Percentiles rank a stretch among this genome's conserved stretches.
phyloP scores from a whole-genome alignment of 2,329 filamentous ascomycete genomes.

The Penicillium sp. region DNA sequence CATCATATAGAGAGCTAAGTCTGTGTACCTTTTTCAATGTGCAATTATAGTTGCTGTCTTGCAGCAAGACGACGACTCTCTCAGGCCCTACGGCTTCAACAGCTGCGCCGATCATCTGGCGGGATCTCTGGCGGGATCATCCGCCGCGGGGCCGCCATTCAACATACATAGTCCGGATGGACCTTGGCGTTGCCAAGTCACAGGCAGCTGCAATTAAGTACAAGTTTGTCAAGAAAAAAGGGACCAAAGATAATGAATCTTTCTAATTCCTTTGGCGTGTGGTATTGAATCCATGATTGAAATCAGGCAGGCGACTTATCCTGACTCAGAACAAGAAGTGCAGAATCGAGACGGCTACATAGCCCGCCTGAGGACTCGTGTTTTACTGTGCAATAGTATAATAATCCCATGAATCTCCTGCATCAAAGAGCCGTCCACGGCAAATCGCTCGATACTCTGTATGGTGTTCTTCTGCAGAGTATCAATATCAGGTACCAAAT shows the following conservation, averaged over 20 bases:
- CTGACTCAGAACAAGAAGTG: neutral
- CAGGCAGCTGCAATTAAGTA: neutral
- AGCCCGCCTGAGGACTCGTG: neutral
- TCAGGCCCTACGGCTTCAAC: no score
- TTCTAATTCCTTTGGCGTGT: no score
- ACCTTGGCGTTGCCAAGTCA: neutral
- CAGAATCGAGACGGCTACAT: neutral
- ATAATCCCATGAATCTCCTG: conserved; percentile 4
- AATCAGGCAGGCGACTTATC: neutral
- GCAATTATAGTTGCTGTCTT: no score
- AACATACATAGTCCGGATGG: neutral
- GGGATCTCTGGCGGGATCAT: neutral
- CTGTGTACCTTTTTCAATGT: neutral
- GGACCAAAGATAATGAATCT: neutral
- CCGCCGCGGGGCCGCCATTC: conserved; percentile 5
- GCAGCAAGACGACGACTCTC: neutral
- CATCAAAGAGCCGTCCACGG: neutral
- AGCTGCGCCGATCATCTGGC: neutral
- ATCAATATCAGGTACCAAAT: conserved; percentile 4
- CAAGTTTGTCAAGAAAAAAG: neutral
- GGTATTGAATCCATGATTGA: neutral
- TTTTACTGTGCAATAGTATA: conserved; percentile 4
- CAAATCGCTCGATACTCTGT: neutral
- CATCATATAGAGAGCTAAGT: no score
- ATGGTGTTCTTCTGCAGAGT: conserved; percentile 1